Evolutionary conservation across 2,329 filamentous ascomycete genomes (phyloP).

Genomic region (Apiospora hydei): DNA sequence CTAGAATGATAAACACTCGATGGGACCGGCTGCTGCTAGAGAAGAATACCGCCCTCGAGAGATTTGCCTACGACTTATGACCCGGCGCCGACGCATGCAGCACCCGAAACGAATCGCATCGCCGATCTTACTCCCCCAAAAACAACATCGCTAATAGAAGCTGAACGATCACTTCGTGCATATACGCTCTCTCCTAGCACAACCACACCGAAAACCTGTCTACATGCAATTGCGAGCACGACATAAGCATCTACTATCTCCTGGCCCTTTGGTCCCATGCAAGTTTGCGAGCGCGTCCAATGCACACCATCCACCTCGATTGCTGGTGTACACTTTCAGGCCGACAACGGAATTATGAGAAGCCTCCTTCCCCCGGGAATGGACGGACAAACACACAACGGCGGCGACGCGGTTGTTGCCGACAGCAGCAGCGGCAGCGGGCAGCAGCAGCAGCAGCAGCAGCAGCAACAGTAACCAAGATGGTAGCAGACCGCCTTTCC

Average conservation of each 20-base stretch:
- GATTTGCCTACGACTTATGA: constrained; percentile 33
- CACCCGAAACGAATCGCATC: constrained; percentile 14
- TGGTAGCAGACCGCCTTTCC: constrained; percentile 9
- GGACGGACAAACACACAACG: constrained; percentile 51
- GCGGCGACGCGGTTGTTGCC: constrained; percentile 43
- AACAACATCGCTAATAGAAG: constrained; percentile 13
- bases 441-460: neutral
- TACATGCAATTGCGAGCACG: constrained; percentile 30
- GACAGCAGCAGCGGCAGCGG: neutral
- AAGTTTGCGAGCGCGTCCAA: constrained; percentile 35
- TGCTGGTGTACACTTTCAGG: constrained; percentile 45
- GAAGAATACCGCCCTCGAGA: constrained; percentile 27
- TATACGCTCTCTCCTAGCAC: constrained; percentile 1
- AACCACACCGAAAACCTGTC: constrained; percentile 26
- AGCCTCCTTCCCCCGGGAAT: constrained; percentile 53
- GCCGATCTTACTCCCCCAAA: constrained; percentile 28
- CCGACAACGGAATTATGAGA: constrained; percentile 52
- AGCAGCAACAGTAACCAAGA: constrained; percentile 7
- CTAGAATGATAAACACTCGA: constrained; percentile 22
- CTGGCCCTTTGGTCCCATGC: constrained; percentile 30
- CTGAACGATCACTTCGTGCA: constrained; percentile 12
- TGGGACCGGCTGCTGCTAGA: constrained; percentile 31
- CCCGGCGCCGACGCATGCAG: constrained; percentile 27
- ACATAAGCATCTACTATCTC: constrained; percentile 27
- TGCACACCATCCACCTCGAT: constrained; percentile 34